Base-by-base conservation (phyloP, 306 rosid species). In the Quercus dentata region DNA sequence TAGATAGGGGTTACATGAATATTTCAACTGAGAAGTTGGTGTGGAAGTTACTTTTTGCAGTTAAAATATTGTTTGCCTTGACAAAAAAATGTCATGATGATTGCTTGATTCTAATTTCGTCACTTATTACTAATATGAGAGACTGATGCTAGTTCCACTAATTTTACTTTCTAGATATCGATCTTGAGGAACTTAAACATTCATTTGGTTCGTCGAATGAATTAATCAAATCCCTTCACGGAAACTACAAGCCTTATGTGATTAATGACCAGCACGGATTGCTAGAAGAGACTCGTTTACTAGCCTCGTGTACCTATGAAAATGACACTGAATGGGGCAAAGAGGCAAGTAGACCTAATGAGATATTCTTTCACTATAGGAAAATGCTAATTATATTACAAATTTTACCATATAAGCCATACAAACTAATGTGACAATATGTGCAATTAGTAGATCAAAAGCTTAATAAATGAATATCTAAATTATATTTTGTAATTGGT, bases 241-340 rank as follows among this genome's bases (percentile, higher is more conserved):
- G 72, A 77, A 78, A 59, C 73, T 56, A 73, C 65, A 68, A 84
- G 61, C 76, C 82, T 55, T 28, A 77, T 38, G 30, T 56, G 38
- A 56, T 25, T 1, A 57, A 54, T 54, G 76, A 14, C 49, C 56
- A 19, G 23, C 33, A 82, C 72, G 46, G 71, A 69, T 76, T 52
- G 69, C 79, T 61, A 25, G 71, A 76, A 78, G 88, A 88, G 78
- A 30, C 81, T 70, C 83, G 78, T 65, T 75, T 86, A 13, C 54
- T 90, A 78, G 91, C 92, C 62, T 88, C 94, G 15, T 82, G 87
- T 80, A 59, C 81, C 25, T 90, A 81, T 74, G 97, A 87, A 86
- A 74, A 30, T 70, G 78, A 80, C 73, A 87, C 87, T 68, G 79
- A 87, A 88, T 92, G 92, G 97, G 97, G 94, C 31, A 56, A 90